A percentile compares a stretch with the other conserved stretches of the same genome.
Conservation (phyloP, 169 alveolate species). For the Theileria orientalis region DNA sequence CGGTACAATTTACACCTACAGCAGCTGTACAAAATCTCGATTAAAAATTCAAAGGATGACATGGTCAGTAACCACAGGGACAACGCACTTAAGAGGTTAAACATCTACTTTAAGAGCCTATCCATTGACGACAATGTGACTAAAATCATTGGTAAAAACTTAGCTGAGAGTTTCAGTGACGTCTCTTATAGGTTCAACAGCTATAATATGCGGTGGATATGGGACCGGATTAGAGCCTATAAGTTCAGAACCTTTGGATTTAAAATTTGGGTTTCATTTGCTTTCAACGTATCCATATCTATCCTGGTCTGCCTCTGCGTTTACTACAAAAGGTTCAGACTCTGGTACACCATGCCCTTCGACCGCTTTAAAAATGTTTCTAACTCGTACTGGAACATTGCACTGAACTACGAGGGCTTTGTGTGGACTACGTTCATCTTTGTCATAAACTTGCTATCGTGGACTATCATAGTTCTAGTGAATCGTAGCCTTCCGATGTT, state of each 20-base stretch:
- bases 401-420: conserved; percentile 62
- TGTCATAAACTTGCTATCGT: conserved; percentile 36
- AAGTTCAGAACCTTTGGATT: conserved; percentile 21
- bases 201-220: conserved; percentile 20
- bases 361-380: conserved; percentile 55
- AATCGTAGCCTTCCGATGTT: conserved; percentile 30
- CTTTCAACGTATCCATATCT: conserved; percentile 29
- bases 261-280: conserved; percentile 38
- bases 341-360: conserved; percentile 56
- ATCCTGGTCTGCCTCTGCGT: conserved; percentile 23
- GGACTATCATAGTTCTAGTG: conserved; percentile 35
- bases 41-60: conserved; percentile 32
- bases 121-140: conserved; percentile 1
- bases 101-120: conserved; percentile 25
- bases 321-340: conserved; percentile 36
- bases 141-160: conserved; percentile 10
- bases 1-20: conserved; percentile 35
- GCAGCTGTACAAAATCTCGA: conserved; percentile 35
- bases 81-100: conserved; percentile 39
- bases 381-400: conserved; percentile 60
- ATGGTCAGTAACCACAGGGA: conserved; percentile 23
- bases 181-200: conserved; percentile 43
- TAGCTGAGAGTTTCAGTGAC: conserved; percentile 41
- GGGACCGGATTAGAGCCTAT: conserved; percentile 16
- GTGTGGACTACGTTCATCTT: conserved; percentile 45